Conservation (phyloP, 2,329 filamentous ascomycete species). For the Orbilia oligospora region DNA sequence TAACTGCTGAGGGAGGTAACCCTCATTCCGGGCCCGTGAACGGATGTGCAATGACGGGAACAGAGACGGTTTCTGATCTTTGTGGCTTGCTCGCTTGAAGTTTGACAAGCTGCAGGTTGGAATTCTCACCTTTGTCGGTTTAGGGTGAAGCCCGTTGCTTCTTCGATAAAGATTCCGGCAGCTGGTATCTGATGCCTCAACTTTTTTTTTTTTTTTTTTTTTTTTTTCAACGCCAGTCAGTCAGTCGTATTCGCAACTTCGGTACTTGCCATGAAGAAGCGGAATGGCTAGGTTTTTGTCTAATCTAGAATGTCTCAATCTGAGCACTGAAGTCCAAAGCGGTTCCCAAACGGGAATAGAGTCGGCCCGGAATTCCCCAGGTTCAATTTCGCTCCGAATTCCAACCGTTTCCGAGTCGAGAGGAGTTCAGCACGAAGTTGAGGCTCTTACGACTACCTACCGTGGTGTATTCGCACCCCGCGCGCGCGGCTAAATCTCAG, state of each 20-base stretch:
- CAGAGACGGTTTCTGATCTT: conserved; percentile 23
- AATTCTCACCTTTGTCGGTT: conserved; percentile 33
- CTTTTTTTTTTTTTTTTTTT: too few relatives aligned
- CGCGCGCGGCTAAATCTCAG: conserved; percentile 56
- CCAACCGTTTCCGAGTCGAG: conserved; percentile 3
- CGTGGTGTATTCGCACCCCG: conserved; percentile 33
- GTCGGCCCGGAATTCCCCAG: conserved; percentile 11
- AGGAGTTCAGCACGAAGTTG: conserved; percentile 21
- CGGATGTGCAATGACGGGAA: conserved; percentile 42
- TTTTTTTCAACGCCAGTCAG: background rate
- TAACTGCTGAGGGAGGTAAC: conserved; percentile 4
- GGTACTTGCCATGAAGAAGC: conserved; percentile 25
- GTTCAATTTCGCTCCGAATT: conserved; percentile 3
- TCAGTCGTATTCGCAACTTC: conserved; percentile 28
- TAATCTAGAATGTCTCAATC: conserved; percentile 35
- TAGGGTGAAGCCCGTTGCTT: conserved; percentile 19
- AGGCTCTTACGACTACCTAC: conserved; percentile 47
- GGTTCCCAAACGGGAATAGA: conserved; percentile 51
- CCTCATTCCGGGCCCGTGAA: conserved; percentile 35
- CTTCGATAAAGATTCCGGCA: conserved; percentile 13
- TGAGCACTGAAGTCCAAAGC: conserved; percentile 52
- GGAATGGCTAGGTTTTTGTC: background rate
- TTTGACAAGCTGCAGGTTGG: conserved; percentile 46
- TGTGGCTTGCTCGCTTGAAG: conserved; percentile 58
- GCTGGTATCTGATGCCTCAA: background rate